phyloP scores from a whole-genome alignment of 169 alveolate genomes.

The Plasmodium adleri region DNA sequence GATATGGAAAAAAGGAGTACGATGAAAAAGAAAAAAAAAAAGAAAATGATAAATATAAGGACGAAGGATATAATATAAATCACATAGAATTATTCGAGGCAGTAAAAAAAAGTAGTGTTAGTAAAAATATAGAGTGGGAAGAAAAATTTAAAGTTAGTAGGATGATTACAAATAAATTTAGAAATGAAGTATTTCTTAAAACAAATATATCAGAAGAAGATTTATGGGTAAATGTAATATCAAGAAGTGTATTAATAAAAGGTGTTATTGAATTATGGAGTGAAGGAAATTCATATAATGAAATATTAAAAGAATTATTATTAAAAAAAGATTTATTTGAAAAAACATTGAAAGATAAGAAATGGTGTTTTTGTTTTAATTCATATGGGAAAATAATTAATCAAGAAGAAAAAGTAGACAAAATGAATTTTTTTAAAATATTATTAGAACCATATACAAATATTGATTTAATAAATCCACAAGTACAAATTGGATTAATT shows the following conservation, averaged over 20 bases:
- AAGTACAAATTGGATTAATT: slow-evolving; percentile 60
- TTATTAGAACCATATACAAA: slow-evolving; percentile 24
- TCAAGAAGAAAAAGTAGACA: slow-evolving; percentile 65
- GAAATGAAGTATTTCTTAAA: slow-evolving; percentile 72
- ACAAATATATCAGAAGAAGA: slow-evolving; percentile 63
- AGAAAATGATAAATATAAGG: neutral
- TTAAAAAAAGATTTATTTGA: slow-evolving; percentile 38
- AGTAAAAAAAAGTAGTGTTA: neutral
- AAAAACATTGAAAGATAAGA: slow-evolving; percentile 46
- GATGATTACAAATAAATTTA: slow-evolving; percentile 21
- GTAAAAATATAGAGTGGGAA: neutral
- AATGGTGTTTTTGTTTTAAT: slow-evolving; percentile 72
- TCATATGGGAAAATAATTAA: slow-evolving; percentile 77
- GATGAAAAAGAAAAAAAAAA: neutral
- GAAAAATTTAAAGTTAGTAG: neutral
- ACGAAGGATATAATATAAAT: slow-evolving; percentile 6
- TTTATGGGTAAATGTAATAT: slow-evolving; percentile 68
- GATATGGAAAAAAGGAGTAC: slow-evolving; percentile 15
- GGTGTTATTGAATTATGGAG: slow-evolving; percentile 83
- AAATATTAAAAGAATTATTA: slow-evolving; percentile 38
- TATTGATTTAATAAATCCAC: slow-evolving; percentile 46
- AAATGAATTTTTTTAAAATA: slow-evolving; percentile 57
- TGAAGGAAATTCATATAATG: slow-evolving; percentile 76
- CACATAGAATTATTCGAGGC: too few relatives aligned
- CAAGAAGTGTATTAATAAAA: slow-evolving; percentile 77